Base-by-base conservation (phyloP, 306 rosid genomes). In the Senna siamea region DNA sequence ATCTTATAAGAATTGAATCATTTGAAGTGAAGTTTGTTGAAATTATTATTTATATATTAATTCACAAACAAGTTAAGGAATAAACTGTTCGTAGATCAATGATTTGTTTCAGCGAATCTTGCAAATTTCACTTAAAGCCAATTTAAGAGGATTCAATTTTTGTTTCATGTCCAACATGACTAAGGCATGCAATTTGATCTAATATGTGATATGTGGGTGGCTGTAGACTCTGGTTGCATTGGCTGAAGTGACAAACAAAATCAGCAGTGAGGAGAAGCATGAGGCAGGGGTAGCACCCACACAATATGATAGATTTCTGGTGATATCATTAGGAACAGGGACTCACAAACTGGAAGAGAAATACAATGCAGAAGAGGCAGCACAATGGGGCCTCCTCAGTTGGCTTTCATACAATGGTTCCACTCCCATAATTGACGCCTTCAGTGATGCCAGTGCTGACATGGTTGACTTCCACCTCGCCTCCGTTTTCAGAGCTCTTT, bases 301-400 rank as follows among this genome's bases (percentile, higher is more conserved):
- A 78, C 82, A 85, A 44, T 85, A 85, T 12, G 68, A 70, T 0
- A 56, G 87, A 7, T 85, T 83, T 58, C 46, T 87, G 68, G 87
- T 85, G 20, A 77, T 89, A 70, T 89, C 95, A 0, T 51, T 89
- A 30, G 92, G 95, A 56, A 85, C 90, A n/a, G 95, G 95, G 7
- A 35, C 85, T 34, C 85, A 79, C 8, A 89, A 79, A 26, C 30
- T 26, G 12, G 90, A 83, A 69, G 10, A 5, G 23, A 85, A 80
- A 65, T 79, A 70, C 81, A 72, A 30, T 13, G 88, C 92, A 0
- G 8, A n/a, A 0, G 41, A 51, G 0, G 95, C 88, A 15, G 85
- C 92, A 0, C 44, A 75, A 2, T 89, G 95, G 95, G 92, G 95
- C 3, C 8, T 77, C 13, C 43, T 89, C 17, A 54, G 60, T 3